These are phyloP conservation scores for Picea sitchensis DNA, from an alignment of 75 land plant genomes.

Conservation along the genomic window DNA sequence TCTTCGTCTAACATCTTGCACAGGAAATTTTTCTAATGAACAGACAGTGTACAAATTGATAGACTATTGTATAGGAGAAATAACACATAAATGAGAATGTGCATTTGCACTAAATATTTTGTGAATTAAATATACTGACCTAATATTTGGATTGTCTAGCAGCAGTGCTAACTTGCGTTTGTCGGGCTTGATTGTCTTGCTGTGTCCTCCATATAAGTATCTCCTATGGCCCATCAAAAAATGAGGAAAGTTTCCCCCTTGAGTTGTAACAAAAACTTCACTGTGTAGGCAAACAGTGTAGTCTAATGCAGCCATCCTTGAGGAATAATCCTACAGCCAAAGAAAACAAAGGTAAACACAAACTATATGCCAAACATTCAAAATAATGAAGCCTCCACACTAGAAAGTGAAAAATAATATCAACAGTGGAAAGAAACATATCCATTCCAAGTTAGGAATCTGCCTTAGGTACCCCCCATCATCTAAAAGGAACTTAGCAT, in stretches of 20 bases:
- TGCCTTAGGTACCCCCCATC: no score
- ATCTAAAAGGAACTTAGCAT: not conserved
- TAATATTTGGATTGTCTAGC: conserved; percentile 59
- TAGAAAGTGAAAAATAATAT: no score
- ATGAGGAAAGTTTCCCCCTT: conserved; percentile 93
- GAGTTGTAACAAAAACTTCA: conserved; percentile 92
- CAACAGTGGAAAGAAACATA: no score
- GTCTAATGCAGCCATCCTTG: conserved; percentile 87
- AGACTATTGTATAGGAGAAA: no score
- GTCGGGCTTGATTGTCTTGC: conserved; percentile 74
- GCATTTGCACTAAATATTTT: not conserved
- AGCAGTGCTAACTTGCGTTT: conserved; percentile 68
- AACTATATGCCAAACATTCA: no score
- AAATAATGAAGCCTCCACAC: no score
- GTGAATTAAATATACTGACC: conserved; percentile 27
- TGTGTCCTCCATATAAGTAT: conserved; percentile 68
- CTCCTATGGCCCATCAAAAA: conserved; percentile 90
- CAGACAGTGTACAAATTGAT: no score
- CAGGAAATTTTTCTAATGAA: no score
- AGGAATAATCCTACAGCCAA: conserved; percentile 55
- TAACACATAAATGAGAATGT: not conserved
- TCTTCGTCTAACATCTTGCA: no score
- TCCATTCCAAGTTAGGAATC: no score
- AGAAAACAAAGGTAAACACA: not conserved
- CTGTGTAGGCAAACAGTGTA: conserved; percentile 83